These are phyloP conservation scores for Rhodotorula sp. DNA, from an alignment of 1,284 basidiomycete species.

Conservation along the genomic window DNA sequence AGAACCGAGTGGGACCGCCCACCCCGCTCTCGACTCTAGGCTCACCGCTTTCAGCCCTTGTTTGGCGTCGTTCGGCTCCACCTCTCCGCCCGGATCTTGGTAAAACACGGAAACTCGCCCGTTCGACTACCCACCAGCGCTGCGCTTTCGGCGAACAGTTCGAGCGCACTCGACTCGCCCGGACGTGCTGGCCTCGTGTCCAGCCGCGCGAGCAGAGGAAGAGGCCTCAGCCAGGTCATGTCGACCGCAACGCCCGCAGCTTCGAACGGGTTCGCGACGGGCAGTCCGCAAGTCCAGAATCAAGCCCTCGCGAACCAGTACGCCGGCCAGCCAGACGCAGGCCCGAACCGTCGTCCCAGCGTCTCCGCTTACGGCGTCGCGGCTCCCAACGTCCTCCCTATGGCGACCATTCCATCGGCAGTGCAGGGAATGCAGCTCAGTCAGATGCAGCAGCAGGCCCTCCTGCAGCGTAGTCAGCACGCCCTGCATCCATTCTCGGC, in stretches of 20 bases:
- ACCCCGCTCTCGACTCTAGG: too few relatives aligned
- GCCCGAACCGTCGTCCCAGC: neutral
- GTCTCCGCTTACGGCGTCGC: neutral
- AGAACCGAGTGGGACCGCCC: too few relatives aligned
- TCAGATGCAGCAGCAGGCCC: slow-evolving; percentile 7
- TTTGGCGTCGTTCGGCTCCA: too few relatives aligned
- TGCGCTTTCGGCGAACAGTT: too few relatives aligned
- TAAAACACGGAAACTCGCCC: too few relatives aligned
- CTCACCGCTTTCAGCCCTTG: too few relatives aligned
- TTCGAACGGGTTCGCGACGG: neutral
- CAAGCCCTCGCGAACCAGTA: neutral
- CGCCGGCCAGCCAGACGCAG: neutral
- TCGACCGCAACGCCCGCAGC: neutral
- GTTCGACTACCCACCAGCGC: too few relatives aligned
- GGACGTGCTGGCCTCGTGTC: too few relatives aligned
- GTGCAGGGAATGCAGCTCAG: neutral
- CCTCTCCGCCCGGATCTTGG: too few relatives aligned
- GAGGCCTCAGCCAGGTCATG: neutral
- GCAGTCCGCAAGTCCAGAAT: neutral
- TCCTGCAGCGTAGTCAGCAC: slow-evolving; percentile 10
- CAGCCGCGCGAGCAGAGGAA: too few relatives aligned
- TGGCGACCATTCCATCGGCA: neutral
- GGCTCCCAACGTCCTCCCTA: neutral
- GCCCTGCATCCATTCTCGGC: neutral
- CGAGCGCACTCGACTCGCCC: too few relatives aligned